Conservation (phyloP, 179 eudicot species). For the Pouteria campechiana region DNA sequence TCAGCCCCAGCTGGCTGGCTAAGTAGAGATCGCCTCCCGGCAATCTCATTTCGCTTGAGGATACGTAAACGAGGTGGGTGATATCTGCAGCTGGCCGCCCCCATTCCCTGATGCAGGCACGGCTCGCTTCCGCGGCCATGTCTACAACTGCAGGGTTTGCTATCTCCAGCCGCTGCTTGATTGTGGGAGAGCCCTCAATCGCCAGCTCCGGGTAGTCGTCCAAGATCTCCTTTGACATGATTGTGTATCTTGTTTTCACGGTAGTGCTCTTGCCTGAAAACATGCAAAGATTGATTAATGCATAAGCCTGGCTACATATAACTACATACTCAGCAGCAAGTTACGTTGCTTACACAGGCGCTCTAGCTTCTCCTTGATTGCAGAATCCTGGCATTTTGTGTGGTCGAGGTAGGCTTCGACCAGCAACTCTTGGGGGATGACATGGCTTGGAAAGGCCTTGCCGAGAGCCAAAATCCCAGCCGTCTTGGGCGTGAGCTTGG, state of each 20-base stretch:
- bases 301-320: neutral
- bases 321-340: too few relatives aligned
- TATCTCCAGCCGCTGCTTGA: conserved; percentile 69
- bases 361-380: conserved; percentile 76
- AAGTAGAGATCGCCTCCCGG: conserved; percentile 87
- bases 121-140: conserved; percentile 76
- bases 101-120: conserved; percentile 66
- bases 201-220: conserved; percentile 72
- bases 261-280: conserved; percentile 78
- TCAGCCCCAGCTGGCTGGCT: conserved; percentile 54
- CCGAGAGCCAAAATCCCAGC: conserved; percentile 78
- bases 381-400: conserved; percentile 55
- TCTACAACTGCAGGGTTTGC: conserved; percentile 82
- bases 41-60: conserved; percentile 72
- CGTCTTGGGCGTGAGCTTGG: conserved; percentile 54
- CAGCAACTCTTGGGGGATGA: conserved; percentile 64
- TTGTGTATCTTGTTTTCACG: conserved; percentile 91
- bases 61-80: conserved; percentile 79
- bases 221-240: conserved; percentile 60
- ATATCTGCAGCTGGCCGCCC: conserved; percentile 50
- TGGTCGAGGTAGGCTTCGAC: conserved; percentile 76
- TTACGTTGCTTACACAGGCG: conserved; percentile 52
- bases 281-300: neutral
- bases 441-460: conserved; percentile 82
- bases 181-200: conserved; percentile 77